These are phyloP conservation scores for Chlorociboria aeruginascens DNA, from an alignment of 495 filamentous ascomycete genomes.

Conservation along the genomic window DNA sequence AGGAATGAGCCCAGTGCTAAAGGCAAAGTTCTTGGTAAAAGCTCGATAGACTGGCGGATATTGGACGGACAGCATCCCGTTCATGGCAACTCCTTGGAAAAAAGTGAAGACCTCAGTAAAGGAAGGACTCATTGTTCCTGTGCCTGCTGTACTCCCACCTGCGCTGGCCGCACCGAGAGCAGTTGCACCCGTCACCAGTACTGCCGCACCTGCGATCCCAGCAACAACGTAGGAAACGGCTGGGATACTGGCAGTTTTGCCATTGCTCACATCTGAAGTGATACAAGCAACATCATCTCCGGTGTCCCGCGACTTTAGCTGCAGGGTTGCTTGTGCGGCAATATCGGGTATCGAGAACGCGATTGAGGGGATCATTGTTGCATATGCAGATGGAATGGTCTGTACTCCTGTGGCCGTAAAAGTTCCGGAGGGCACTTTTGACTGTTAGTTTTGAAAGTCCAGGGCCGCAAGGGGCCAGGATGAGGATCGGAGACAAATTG, in stretches of 20 bases:
- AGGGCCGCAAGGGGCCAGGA: background rate
- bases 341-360: constrained; percentile 89
- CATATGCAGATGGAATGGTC: constrained; percentile 55
- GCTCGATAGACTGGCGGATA: constrained; percentile 78
- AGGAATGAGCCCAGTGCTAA: constrained; percentile 73
- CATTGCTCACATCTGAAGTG: constrained; percentile 69
- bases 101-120: constrained; percentile 80
- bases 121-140: constrained; percentile 61
- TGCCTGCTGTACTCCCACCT: constrained; percentile 33
- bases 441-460: background rate
- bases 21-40: constrained; percentile 87
- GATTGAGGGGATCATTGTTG: constrained; percentile 70
- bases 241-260: constrained; percentile 62
- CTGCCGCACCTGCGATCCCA: constrained; percentile 75
- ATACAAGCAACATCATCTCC: constrained; percentile 68
- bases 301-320: constrained; percentile 51
- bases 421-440: constrained; percentile 53
- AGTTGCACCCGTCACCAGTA: constrained; percentile 61
- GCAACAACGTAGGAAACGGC: constrained; percentile 78
- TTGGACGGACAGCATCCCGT: constrained; percentile 86
- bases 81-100: constrained; percentile 90
- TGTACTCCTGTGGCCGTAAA: constrained; percentile 65
- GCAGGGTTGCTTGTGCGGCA: constrained; percentile 70
- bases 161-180: constrained; percentile 18
- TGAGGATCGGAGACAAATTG: background rate